Conservation (phyloP, 192 early-diverging fungal species). For the Coemansia sp. region DNA sequence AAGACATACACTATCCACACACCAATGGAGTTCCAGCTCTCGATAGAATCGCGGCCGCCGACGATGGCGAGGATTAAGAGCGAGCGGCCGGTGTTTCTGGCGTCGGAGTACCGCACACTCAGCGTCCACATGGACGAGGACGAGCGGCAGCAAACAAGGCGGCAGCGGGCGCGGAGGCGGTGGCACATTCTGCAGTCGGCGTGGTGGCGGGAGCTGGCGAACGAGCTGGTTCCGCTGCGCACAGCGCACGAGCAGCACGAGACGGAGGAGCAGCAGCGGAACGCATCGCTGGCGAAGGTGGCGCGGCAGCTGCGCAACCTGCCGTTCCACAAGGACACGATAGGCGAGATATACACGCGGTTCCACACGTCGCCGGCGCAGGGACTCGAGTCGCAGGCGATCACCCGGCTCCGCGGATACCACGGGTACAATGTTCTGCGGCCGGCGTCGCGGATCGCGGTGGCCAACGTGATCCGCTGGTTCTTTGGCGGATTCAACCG, state of each 20-base stretch:
- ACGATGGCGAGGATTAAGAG: neutral
- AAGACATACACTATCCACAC: neutral
- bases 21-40: constrained; percentile 21
- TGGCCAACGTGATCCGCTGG: constrained; percentile 27
- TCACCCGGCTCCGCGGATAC: constrained; percentile 7
- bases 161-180: neutral
- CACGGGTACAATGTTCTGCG: constrained; percentile 29
- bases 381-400: constrained; percentile 26
- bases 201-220: constrained; percentile 26
- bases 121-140: constrained; percentile 42
- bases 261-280: constrained; percentile 26
- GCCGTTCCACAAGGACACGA: constrained; percentile 24
- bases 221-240: constrained; percentile 34
- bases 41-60: constrained; percentile 5
- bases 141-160: constrained; percentile 5
- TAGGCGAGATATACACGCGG: constrained; percentile 19
- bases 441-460: constrained; percentile 4
- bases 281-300: constrained; percentile 19
- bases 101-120: constrained; percentile 53
- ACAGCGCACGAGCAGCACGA: constrained; percentile 40
- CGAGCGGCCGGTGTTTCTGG: constrained; percentile 17
- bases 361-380: constrained; percentile 22
- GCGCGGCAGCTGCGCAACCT: constrained; percentile 28
- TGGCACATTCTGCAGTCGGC: constrained; percentile 15
- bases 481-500: constrained; percentile 73